These are phyloP conservation scores for Beauveria varroae DNA, from an alignment of 2,329 filamentous ascomycete genomes.

Conservation along the genomic window DNA sequence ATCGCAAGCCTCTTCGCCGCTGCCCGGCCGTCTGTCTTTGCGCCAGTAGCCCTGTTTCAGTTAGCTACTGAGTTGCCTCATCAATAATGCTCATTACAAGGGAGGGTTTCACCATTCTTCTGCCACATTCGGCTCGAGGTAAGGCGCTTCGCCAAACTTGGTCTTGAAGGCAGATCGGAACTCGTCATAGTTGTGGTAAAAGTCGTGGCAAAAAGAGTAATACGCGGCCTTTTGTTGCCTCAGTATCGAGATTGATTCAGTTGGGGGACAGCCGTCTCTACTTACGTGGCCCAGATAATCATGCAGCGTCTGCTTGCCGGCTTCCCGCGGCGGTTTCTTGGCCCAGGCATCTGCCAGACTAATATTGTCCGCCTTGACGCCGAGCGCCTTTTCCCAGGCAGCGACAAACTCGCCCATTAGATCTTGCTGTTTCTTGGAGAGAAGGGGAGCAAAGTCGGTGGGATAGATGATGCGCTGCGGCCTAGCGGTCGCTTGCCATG, in stretches of 20 bases:
- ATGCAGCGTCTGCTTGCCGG: conserved; percentile 17
- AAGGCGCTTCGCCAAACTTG: conserved; percentile 19
- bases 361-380: conserved; percentile 15
- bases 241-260: too few relatives aligned
- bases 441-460: conserved; percentile 15
- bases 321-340: conserved; percentile 17
- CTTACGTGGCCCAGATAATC: conserved; percentile 24
- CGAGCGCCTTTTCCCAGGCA: conserved; percentile 18
- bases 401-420: conserved; percentile 18
- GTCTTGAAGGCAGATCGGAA: conserved; percentile 21
- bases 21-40: background rate
- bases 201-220: conserved; percentile 25
- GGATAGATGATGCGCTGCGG: conserved; percentile 19
- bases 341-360: conserved; percentile 17
- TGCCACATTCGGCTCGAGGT: conserved; percentile 21
- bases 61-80: background rate
- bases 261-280: background rate
- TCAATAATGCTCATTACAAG: background rate
- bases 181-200: conserved; percentile 22
- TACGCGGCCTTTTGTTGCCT: conserved; percentile 20
- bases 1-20: conserved; percentile 17
- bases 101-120: conserved; percentile 22
- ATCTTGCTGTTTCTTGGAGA: conserved; percentile 9
- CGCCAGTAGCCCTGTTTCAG: conserved; percentile 19
- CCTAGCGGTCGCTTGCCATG: background rate